Percentiles rank a stretch among this genome's conserved stretches.
These are phyloP conservation scores for Ophiostoma triangulosporum DNA, from an alignment of 2,329 filamentous ascomycete species.

Conservation along the genomic window DNA sequence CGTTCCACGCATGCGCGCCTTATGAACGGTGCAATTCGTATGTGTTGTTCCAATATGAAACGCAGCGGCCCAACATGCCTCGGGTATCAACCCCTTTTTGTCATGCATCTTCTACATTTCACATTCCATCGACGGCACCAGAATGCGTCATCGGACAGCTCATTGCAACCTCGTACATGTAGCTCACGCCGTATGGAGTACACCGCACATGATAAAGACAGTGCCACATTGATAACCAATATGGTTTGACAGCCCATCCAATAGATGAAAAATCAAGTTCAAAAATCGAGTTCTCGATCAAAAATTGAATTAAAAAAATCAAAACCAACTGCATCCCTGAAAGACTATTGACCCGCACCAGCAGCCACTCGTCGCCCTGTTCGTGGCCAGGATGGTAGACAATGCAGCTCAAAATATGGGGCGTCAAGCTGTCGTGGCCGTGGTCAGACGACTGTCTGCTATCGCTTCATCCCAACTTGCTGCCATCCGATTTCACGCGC, in stretches of 20 bases:
- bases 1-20: not conserved
- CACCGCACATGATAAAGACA: no score
- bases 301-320: not conserved
- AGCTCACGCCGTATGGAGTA: no score
- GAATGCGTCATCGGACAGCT: not conserved
- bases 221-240: no score
- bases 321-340: not conserved
- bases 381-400: not conserved
- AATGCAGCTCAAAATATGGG: not conserved
- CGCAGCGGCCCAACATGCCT: not conserved
- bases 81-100: not conserved
- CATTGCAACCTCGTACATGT: no score
- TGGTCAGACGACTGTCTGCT: not conserved
- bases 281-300: no score
- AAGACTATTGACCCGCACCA: not conserved
- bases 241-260: no score
- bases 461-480: no score
- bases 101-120: no score
- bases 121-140: not conserved
- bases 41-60: not conserved
- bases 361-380: not conserved
- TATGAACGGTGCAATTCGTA: not conserved
- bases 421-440: not conserved
- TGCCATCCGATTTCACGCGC: not conserved
- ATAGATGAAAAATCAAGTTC: no score